Evolutionary conservation across 768 basidiomycete species (phyloP).

Genomic region (Naganishia vaughanmartiniae): DNA sequence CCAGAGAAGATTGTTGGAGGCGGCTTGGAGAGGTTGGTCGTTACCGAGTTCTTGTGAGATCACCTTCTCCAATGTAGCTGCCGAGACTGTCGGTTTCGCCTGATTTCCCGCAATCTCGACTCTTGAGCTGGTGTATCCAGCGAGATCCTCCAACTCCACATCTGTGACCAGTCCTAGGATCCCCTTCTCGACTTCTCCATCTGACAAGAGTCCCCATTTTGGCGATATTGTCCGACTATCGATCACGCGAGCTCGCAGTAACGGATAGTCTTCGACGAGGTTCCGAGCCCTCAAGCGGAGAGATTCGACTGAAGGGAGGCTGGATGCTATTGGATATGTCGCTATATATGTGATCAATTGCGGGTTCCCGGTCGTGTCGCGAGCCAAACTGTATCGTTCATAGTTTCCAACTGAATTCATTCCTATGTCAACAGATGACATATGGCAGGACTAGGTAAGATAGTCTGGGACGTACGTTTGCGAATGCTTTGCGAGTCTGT

Average conservation of each 20-base stretch:
- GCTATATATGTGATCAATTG: constrained; percentile 3
- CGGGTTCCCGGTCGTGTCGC: not conserved
- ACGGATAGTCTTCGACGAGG: not conserved
- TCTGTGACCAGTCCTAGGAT: not conserved
- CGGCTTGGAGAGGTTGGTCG: not conserved
- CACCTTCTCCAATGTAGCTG: not conserved
- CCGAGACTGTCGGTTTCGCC: no score
- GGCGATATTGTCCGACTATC: constrained; percentile 10
- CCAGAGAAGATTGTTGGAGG: not conserved
- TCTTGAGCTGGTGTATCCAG: no score
- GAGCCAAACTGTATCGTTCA: constrained; percentile 18
- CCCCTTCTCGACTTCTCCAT: not conserved
- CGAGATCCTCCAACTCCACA: not conserved
- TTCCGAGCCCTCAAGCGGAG: not conserved
- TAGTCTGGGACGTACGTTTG: no score
- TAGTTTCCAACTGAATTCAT: constrained; percentile 4
- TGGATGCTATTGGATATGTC: not conserved
- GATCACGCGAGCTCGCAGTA: constrained; percentile 5
- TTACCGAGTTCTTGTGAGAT: not conserved
- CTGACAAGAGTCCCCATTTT: constrained; percentile 7
- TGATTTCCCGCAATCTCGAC: no score
- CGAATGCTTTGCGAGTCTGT: no score
- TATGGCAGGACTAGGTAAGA: not conserved
- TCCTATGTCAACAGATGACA: no score
- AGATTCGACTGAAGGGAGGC: not conserved